Conservation (phyloP, 2,329 filamentous ascomycete species). For the Pseudogymnoascus sp. region DNA sequence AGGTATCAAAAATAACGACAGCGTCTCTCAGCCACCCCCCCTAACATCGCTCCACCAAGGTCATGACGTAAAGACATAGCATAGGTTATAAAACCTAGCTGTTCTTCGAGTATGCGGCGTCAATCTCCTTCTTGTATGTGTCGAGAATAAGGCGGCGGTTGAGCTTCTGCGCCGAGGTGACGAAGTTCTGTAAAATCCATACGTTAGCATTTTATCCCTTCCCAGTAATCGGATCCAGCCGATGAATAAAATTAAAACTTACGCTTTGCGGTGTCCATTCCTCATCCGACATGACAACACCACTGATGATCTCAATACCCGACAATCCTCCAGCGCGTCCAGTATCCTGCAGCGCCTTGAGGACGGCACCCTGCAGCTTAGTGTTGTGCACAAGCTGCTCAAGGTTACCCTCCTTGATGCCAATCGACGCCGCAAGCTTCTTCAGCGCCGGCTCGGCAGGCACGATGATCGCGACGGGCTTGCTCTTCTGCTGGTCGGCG, state of each 20-base stretch:
- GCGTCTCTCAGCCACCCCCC: background rate
- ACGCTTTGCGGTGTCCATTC: conserved; percentile 84
- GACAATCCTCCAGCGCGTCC: conserved; percentile 60
- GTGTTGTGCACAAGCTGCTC: conserved; percentile 51
- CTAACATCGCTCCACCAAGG: background rate
- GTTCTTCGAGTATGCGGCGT: conserved; percentile 43
- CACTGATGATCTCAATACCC: conserved; percentile 64
- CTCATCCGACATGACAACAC: conserved; percentile 71
- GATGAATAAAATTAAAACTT: conserved; percentile 37
- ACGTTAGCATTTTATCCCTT: conserved; percentile 26
- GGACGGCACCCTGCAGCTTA: conserved; percentile 53
- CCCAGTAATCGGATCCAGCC: conserved; percentile 30
- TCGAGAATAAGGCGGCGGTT: conserved; percentile 61
- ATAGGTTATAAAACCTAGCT: background rate
- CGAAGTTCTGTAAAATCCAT: conserved; percentile 42
- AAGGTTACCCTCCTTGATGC: conserved; percentile 51
- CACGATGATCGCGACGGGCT: conserved; percentile 73
- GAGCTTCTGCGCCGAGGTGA: conserved; percentile 66
- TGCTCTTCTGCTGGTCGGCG: conserved; percentile 64
- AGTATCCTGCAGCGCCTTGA: conserved; percentile 59
- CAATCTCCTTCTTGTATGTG: conserved; percentile 55
- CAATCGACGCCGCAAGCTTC: conserved; percentile 49
- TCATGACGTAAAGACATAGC: background rate
- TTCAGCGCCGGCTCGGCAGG: conserved; percentile 56
- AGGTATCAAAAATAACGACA: background rate